These are phyloP conservation scores for Asterochloris erici DNA, from an alignment of 139 green algal genomes.

Conservation along the genomic window DNA sequence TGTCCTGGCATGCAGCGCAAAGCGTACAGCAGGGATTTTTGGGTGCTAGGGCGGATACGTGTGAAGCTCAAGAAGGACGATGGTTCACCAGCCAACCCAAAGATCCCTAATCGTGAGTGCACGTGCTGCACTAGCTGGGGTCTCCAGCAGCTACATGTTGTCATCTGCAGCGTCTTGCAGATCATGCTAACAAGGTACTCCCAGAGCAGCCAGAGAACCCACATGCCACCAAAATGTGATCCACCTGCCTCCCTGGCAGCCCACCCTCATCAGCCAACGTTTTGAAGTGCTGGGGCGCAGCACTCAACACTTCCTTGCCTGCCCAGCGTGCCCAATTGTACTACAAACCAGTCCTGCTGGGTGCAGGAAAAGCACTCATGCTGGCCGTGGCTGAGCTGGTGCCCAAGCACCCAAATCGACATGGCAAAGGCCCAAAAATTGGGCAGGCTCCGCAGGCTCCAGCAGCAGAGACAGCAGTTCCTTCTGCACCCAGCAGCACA, in stretches of 20 bases:
- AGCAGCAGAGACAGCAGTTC: conserved; percentile 3
- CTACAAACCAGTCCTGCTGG: neutral
- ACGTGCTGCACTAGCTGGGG: neutral
- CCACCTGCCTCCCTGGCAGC: neutral
- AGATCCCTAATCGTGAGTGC: conserved; percentile 45
- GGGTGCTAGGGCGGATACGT: conserved; percentile 45
- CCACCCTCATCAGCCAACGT: neutral
- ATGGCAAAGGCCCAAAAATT: conserved; percentile 21
- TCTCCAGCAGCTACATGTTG: neutral
- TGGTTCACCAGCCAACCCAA: conserved; percentile 41
- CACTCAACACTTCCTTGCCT: neutral
- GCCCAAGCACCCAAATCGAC: conserved; percentile 35
- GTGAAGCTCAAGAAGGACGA: conserved; percentile 49
- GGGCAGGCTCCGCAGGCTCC: conserved; percentile 13
- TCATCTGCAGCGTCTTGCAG: neutral
- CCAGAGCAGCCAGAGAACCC: neutral
- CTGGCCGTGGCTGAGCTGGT: conserved; percentile 38
- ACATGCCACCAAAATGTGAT: neutral
- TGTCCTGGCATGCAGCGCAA: conserved; percentile 43
- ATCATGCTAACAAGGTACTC: neutral
- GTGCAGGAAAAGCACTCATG: conserved; percentile 26
- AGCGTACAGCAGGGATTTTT: conserved; percentile 55
- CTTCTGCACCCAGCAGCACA: neutral
- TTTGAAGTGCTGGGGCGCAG: neutral
- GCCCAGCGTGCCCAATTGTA: neutral